These are phyloP conservation scores for Heritiera fomes DNA, from an alignment of 345 rosid genomes.

Conservation along the genomic window DNA sequence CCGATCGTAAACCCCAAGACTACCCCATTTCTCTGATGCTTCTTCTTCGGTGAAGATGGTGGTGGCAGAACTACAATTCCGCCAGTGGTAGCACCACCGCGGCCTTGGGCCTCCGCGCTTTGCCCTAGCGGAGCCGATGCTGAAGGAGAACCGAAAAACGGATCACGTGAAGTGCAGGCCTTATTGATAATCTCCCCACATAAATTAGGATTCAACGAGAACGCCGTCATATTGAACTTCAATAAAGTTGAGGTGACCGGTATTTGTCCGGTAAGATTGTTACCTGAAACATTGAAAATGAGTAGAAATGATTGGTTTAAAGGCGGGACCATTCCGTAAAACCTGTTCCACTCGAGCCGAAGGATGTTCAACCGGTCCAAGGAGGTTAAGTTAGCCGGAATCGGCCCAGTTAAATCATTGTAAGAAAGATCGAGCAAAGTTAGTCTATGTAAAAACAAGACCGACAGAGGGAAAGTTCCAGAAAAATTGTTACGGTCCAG, in stretches of 20 bases:
- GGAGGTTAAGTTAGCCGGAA: constrained; percentile 51
- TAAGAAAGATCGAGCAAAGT: constrained; percentile 57
- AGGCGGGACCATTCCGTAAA: constrained; percentile 71
- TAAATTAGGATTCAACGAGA: constrained; percentile 56
- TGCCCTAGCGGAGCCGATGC: constrained; percentile 57
- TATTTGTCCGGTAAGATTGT: constrained; percentile 68
- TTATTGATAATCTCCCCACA: constrained; percentile 76
- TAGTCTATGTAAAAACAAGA: constrained; percentile 60
- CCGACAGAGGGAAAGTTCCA: constrained; percentile 65
- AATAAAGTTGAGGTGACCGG: constrained; percentile 67
- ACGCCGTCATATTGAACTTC: constrained; percentile 60
- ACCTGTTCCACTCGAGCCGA: constrained; percentile 61
- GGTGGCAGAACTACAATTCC: constrained; percentile 40
- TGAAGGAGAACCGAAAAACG: constrained; percentile 62
- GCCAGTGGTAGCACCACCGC: constrained; percentile 27
- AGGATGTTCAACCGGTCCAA: constrained; percentile 63
- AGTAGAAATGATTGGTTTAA: constrained; percentile 60
- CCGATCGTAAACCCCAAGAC: constrained; percentile 54
- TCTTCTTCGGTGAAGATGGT: constrained; percentile 33
- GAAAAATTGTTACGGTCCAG: constrained; percentile 61
- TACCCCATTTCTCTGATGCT: constrained; percentile 41
- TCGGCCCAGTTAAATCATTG: constrained; percentile 55
- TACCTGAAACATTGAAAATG: constrained; percentile 66
- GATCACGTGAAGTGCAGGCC: constrained; percentile 57
- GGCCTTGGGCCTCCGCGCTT: constrained; percentile 53